These are phyloP conservation scores for Aegilops bicornis DNA, from an alignment of 176 grass and related monocot genomes.

Conservation along the genomic window DNA sequence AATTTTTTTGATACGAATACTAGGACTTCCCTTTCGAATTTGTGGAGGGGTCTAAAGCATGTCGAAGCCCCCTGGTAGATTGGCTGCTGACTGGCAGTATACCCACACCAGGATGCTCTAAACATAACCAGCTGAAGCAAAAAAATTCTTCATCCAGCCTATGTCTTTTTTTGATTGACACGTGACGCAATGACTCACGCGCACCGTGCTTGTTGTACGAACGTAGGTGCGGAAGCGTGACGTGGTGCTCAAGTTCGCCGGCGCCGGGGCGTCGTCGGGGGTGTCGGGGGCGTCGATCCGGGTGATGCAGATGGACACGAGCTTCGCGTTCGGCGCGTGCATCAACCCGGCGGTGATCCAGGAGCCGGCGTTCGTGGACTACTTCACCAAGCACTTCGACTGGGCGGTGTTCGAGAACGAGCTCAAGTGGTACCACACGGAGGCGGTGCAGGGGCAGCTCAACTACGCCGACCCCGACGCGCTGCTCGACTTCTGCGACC, in stretches of 20 bases:
- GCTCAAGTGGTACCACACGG: conserved; percentile 92
- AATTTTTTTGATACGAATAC: too few species aligned
- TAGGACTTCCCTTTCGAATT: too few species aligned
- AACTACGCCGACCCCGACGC: conserved; percentile 68
- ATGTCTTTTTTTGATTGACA: neutral
- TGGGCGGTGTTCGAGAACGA: conserved; percentile 81
- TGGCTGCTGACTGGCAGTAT: too few species aligned
- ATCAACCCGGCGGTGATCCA: conserved; percentile 48
- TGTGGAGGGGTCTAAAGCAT: too few species aligned
- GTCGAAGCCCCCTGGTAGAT: too few species aligned
- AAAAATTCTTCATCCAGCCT: too few species aligned
- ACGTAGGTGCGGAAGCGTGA: conserved; percentile 60
- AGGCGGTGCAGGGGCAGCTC: conserved; percentile 52
- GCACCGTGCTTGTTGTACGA: fast-evolving
- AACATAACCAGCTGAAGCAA: too few species aligned
- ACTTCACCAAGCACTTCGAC: conserved; percentile 74
- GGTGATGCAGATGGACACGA: conserved; percentile 65
- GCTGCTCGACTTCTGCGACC: conserved; percentile 68
- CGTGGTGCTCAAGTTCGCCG: conserved; percentile 56
- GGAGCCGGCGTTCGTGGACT: conserved; percentile 57
- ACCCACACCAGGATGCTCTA: too few species aligned
- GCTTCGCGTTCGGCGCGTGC: conserved; percentile 72
- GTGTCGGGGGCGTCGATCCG: conserved; percentile 34
- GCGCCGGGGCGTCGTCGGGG: neutral
- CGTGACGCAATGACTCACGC: neutral